These are phyloP conservation scores for Backusella liffmaniae DNA, from an alignment of 192 early-diverging fungal species.

Conservation along the genomic window DNA sequence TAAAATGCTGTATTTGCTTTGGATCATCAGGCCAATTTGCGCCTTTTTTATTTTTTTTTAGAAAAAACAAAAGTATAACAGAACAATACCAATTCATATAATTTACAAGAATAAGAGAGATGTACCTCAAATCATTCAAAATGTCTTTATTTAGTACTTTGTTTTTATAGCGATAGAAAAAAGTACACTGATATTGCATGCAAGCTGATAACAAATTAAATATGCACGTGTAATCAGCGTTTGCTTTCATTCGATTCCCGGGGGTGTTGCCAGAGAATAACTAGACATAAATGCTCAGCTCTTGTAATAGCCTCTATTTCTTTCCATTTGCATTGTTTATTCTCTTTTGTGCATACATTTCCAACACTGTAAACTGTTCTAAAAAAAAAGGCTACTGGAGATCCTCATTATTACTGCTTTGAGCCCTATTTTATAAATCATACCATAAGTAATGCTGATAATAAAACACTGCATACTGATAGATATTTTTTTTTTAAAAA, in stretches of 20 bases:
- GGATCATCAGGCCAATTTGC: too few relatives aligned
- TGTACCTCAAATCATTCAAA: background rate
- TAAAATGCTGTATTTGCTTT: background rate
- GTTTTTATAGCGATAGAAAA: background rate
- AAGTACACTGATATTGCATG: background rate
- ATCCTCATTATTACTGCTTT: background rate
- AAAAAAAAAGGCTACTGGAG: background rate
- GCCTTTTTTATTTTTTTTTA: background rate
- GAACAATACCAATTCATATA: background rate
- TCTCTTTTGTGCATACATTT: background rate
- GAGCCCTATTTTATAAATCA: background rate
- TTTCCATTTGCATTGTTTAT: background rate
- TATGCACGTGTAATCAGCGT: background rate
- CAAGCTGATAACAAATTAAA: background rate
- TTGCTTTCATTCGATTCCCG: background rate
- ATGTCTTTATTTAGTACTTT: background rate
- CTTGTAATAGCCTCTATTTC: background rate
- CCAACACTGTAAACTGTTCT: background rate
- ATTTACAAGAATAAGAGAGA: background rate
- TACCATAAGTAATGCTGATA: background rate
- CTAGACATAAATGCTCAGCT: background rate
- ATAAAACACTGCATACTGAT: background rate
- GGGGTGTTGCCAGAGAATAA: background rate
- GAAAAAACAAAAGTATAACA: too few relatives aligned
- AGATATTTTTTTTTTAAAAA: too few relatives aligned